Conservation (phyloP, 768 basidiomycete genomes). For the Lactarius hengduanensis region DNA sequence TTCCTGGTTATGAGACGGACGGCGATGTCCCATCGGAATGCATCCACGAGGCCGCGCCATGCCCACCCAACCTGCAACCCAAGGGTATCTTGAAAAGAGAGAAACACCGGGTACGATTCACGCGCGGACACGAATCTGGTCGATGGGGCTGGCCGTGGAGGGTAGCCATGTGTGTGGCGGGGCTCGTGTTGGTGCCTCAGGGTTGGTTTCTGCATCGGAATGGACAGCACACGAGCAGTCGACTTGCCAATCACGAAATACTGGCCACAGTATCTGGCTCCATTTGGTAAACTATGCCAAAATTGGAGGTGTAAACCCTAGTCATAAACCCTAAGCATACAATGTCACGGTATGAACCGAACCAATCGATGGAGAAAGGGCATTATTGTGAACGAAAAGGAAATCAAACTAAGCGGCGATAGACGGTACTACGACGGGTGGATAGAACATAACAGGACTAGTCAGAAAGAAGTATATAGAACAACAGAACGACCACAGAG, state of each 20-base stretch:
- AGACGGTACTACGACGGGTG: neutral
- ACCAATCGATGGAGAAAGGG: neutral
- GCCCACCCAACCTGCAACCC: constrained; percentile 60
- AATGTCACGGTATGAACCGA: neutral
- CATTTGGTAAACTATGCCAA: neutral
- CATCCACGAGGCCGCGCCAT: constrained; percentile 61
- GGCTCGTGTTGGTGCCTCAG: constrained; percentile 13
- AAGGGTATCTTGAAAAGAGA: constrained; percentile 59
- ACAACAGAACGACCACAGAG: neutral
- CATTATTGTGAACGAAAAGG: constrained; percentile 4
- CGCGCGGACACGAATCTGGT: constrained; percentile 37
- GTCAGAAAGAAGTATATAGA: constrained; percentile 3
- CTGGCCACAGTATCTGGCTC: constrained; percentile 2
- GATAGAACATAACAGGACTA: neutral
- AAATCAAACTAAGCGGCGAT: neutral
- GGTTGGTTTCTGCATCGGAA: constrained; percentile 19
- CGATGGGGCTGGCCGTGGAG: constrained; percentile 4
- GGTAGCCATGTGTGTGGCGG: constrained; percentile 4
- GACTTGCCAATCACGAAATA: neutral
- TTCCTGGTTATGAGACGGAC: constrained; percentile 58
- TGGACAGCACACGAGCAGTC: constrained; percentile 8
- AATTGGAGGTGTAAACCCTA: neutral
- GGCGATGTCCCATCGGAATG: constrained; percentile 71
- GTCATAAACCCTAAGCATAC: constrained; percentile 3
- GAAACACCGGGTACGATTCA: constrained; percentile 64